A percentile compares a stretch with the other conserved stretches of the same genome.
These are phyloP conservation scores for Cordyceps tenuipes DNA, from an alignment of 2,329 filamentous ascomycete species.

Conservation along the genomic window DNA sequence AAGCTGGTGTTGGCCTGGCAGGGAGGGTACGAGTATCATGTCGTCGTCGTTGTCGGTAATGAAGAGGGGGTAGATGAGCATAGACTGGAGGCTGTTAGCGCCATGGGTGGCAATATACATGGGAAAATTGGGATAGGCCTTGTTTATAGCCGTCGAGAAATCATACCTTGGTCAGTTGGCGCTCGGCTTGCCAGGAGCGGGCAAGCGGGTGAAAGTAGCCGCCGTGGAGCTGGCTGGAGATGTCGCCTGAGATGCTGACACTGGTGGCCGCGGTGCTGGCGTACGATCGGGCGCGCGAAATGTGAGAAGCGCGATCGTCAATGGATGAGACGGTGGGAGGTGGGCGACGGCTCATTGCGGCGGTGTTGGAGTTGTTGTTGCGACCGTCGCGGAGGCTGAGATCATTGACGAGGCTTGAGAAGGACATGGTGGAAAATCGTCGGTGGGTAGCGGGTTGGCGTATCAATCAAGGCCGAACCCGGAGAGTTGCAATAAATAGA, in stretches of 20 bases:
- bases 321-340: constrained; percentile 35
- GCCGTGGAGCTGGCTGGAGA: constrained; percentile 74
- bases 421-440: constrained; percentile 43
- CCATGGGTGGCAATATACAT: neutral
- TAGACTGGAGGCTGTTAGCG: constrained; percentile 52
- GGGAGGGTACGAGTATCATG: constrained; percentile 79
- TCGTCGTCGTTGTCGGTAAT: constrained; percentile 91
- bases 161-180: constrained; percentile 73
- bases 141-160: neutral
- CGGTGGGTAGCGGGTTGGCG: neutral
- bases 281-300: constrained; percentile 58
- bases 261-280: constrained; percentile 59
- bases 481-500: neutral
- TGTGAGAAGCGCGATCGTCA: constrained; percentile 52
- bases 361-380: constrained; percentile 27
- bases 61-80: constrained; percentile 98
- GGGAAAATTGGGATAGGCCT: neutral
- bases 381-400: constrained; percentile 50
- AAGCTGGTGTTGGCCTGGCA: constrained; percentile 83
- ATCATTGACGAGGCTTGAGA: constrained; percentile 60
- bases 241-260: constrained; percentile 64
- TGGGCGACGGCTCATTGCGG: constrained; percentile 29
- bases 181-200: constrained; percentile 74
- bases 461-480: neutral
- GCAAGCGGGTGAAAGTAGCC: constrained; percentile 76